These are phyloP conservation scores for Pezicula radicicola DNA, from an alignment of 2,329 filamentous ascomycete genomes.

Conservation along the genomic window DNA sequence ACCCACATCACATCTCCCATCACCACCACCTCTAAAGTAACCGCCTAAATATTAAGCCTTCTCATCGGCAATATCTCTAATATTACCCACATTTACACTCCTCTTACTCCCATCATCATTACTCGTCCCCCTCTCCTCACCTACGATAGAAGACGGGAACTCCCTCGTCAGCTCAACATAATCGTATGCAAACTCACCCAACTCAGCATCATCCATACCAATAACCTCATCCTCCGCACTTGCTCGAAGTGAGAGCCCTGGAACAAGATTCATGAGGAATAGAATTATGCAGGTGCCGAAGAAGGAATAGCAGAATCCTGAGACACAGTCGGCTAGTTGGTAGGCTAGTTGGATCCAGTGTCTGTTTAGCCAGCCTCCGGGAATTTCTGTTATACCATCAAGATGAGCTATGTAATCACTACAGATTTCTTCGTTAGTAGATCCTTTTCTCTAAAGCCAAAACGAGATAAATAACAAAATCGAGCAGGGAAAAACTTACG, in stretches of 20 bases:
- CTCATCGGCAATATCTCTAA: not conserved
- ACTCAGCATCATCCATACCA: conserved; percentile 82
- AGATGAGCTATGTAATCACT: conserved; percentile 52
- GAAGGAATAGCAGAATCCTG: conserved; percentile 76
- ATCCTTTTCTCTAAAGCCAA: not conserved
- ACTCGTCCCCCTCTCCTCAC: not conserved
- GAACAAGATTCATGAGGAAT: conserved; percentile 73
- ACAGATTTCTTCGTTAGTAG: conserved; percentile 48
- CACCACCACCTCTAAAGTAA: no score
- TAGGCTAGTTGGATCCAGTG: conserved; percentile 82
- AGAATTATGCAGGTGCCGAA: conserved; percentile 72
- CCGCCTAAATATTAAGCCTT: no score
- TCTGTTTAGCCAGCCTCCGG: conserved; percentile 76
- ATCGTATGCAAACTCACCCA: conserved; percentile 89
- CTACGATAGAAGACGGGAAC: conserved; percentile 1
- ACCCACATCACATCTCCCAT: no score
- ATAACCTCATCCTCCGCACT: conserved; percentile 58
- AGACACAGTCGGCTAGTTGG: conserved; percentile 75
- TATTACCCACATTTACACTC: not conserved
- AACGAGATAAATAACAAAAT: not conserved
- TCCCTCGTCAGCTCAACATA: conserved; percentile 41
- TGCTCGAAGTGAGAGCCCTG: conserved; percentile 59
- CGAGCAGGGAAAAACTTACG: conserved; percentile 40
- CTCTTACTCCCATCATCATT: not conserved
- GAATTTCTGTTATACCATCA: conserved; percentile 63